Base-by-base conservation (phyloP, 371 early-diverging fungal species). In the Choanephora cucurbitarum region DNA sequence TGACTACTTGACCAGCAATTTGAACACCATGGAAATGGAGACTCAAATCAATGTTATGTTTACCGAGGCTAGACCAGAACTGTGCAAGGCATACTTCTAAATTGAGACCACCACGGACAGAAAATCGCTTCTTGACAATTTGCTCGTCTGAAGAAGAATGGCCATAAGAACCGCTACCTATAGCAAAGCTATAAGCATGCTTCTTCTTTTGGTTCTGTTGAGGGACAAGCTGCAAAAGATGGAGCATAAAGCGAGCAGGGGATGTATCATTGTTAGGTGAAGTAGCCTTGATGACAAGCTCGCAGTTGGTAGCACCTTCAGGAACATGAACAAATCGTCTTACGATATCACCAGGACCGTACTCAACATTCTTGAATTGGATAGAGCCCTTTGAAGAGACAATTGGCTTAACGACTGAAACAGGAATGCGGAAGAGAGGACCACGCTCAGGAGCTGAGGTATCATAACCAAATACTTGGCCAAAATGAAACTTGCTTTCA, bases 341-440 rank as follows among this genome's bases (percentile, higher is more conserved):
- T 57, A 83, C 78, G 49, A 95, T 85, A 22, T 82, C 77, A 15
- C 95, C 95, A 21, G 94, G 91, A 1, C 77, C 77, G 56, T 92
- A 92, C 31, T 80, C 75, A 31, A 91, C 64, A 18, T 80, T 70
- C 19, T 79, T 66, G 63, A 82, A 88, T 24, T 69, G 67, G 48
- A 80, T 64, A 5, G 81, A 79, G 0, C 83, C 81, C 14, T 77
- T 70, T 15, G 62, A 57, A 17, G 83, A 69, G 19, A 64, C 61
- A 17, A 74, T 68, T 5, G 96, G 94, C 74, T 95, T 96, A 55
- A 87, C 85, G 17, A 97, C 91, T 4, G 93, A 91, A 24, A 97
- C 84, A n/a, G 96, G 96, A 32, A 97, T 72, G 47, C 75, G 77
- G 76, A 95, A 91, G 2, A 96, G 72, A 8, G 91, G 87, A 4